Evolutionary conservation across 352 stramenopile genomes (phyloP).

Genomic region (Phytophthora meadii): DNA sequence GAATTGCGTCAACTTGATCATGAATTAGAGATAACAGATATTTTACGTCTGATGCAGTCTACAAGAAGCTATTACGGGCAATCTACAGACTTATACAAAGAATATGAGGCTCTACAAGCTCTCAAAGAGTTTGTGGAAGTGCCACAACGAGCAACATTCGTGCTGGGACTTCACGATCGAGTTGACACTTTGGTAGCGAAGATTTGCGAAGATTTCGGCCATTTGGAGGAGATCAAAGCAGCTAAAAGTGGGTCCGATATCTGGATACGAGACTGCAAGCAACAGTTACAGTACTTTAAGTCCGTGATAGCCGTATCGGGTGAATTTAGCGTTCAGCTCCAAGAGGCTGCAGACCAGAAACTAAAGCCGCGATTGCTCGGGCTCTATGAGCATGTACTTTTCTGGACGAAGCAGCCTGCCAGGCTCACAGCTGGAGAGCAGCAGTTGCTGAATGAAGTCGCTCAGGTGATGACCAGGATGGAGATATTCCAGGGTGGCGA

Average conservation of each 20-base stretch:
- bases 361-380: constrained; percentile 12
- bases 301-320: not conserved
- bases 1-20: constrained; percentile 12
- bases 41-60: constrained; percentile 20
- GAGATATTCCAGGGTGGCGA: constrained; percentile 5
- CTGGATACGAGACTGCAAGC: constrained; percentile 10
- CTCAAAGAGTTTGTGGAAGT: constrained; percentile 26
- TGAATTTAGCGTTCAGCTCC: constrained; percentile 5
- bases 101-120: no score
- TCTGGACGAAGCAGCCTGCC: constrained; percentile 21
- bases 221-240: not conserved
- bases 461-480: constrained; percentile 11
- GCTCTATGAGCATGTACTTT: constrained; percentile 16
- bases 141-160: constrained; percentile 31
- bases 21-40: constrained; percentile 13
- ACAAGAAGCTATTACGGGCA: not conserved
- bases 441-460: constrained; percentile 7
- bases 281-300: constrained; percentile 14
- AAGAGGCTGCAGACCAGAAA: not conserved
- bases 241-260: constrained; percentile 5
- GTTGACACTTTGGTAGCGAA: constrained; percentile 20
- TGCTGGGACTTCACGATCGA: constrained; percentile 28
- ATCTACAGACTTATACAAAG: not conserved
- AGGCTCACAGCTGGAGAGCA: constrained; percentile 21
- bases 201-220: constrained; percentile 1